Percentiles rank a stretch among this genome's conserved stretches.
Conservation (phyloP, 2,329 filamentous ascomycete genomes). For the Verticillium nubilum region DNA sequence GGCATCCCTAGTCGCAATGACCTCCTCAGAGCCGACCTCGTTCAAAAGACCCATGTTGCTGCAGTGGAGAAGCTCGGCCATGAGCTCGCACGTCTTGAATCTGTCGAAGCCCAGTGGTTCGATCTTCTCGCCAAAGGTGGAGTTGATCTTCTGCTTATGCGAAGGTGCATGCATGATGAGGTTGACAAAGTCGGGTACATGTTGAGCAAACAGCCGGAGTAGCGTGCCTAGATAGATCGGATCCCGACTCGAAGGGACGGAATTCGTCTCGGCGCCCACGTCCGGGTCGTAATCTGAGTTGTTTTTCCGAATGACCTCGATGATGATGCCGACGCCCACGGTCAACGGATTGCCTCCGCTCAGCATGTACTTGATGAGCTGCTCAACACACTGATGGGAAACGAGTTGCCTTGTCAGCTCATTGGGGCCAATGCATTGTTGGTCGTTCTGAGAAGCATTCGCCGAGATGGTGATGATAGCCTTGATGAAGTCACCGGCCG, state of each 20-base stretch:
- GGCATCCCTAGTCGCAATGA: slow-evolving; percentile 72
- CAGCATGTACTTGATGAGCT: slow-evolving; percentile 87
- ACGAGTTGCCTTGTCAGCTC: slow-evolving; percentile 93
- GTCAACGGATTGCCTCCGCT: slow-evolving; percentile 89
- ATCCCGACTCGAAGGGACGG: slow-evolving; percentile 76
- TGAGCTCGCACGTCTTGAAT: slow-evolving; percentile 98
- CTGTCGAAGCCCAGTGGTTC: slow-evolving; percentile 94
- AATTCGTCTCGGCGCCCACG: slow-evolving; percentile 73
- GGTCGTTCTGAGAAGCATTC: slow-evolving; percentile 95
- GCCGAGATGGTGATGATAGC: slow-evolving; percentile 98
- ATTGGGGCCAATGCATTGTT: slow-evolving; percentile 98
- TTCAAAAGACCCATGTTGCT: slow-evolving; percentile 98
- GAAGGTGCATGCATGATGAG: slow-evolving; percentile 75
- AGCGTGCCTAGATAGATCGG: slow-evolving; percentile 94
- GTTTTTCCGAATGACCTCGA: slow-evolving; percentile 98
- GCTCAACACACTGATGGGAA: slow-evolving; percentile 75
- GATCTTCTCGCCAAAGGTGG: slow-evolving; percentile 85
- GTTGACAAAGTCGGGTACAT: slow-evolving; percentile 91
- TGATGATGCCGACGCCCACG: slow-evolving; percentile 93
- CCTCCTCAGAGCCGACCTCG: slow-evolving; percentile 80
- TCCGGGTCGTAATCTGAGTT: slow-evolving; percentile 98
- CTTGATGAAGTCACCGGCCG: slow-evolving; percentile 95
- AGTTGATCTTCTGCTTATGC: slow-evolving; percentile 69
- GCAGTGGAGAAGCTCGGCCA: slow-evolving; percentile 95
- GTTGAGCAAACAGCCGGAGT: slow-evolving; percentile 80